Evolutionary conservation across 2,329 filamentous ascomycete genomes (phyloP), one percentile per base, ranked within the genome.

Genomic region (Aspergillus texensis): DNA sequence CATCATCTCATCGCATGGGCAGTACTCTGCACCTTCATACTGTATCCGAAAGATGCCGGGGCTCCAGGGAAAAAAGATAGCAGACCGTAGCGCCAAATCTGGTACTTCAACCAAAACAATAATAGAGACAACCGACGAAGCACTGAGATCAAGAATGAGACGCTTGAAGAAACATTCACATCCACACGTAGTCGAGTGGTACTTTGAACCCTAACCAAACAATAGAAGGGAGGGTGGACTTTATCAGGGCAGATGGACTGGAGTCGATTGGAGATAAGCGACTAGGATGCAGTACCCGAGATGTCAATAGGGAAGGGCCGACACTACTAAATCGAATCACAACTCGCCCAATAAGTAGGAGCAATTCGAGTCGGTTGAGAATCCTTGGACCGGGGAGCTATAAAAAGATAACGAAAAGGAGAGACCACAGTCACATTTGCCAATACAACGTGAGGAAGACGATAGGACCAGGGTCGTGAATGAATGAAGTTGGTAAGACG

Each of bases 1-100:
- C 68, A 75, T 77, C 73, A 76, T 77, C 71, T 73, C 72, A 75
- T 71, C 62, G 67, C 64, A 69, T 65, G 57, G 63, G 62, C 67
- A 70, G 65, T 46, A 60, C 46, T 43, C 64, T 63, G 65, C 60
- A 60, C 67, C 67, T 65, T 75, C 73, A 75, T 75, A 68, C 63
- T 74, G 74, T 62, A 60, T 46, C 52, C 32, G 30, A 36, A 54
- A 46, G 50, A 62, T 56, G 56, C 34, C 50, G 56, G 39, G 28
- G 21, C 26, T 59, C 48, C 21, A 54, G 11, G 30, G 16, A 9
- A 28, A 28, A 57, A 34, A 26, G 52, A 53, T 12, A 59, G 34
- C 30, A 54, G 16, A 46, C 58, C 62, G 55, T 46, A 48, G 43
- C 32, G 24, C 53, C 57, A 60, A 62, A 63, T 50, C 43, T 24